Conservation (phyloP, 306 rosid species). For the Corylus americana region DNA sequence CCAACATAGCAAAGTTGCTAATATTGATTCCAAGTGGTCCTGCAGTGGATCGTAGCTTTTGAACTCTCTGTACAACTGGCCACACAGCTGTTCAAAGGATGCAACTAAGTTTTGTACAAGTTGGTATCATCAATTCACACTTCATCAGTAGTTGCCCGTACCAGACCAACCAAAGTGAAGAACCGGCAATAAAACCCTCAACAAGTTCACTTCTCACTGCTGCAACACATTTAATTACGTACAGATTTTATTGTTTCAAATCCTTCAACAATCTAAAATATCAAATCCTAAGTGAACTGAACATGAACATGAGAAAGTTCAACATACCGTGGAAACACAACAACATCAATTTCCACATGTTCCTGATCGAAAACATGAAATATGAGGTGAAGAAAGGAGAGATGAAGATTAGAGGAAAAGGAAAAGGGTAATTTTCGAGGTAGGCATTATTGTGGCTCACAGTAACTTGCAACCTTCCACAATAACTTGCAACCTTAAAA, state of each 20-base stretch:
- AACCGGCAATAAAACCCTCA: background rate
- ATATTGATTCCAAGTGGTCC: background rate
- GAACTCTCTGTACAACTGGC: background rate
- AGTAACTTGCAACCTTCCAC: too few relatives aligned
- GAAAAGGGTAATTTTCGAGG: too few relatives aligned
- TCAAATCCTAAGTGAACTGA: background rate
- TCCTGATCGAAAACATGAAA: background rate
- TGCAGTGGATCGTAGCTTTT: background rate
- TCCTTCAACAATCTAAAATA: background rate
- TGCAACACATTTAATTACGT: too few relatives aligned
- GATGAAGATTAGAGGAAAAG: too few relatives aligned
- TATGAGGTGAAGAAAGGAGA: too few relatives aligned
- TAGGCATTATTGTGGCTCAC: too few relatives aligned
- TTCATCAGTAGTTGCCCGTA: too few relatives aligned
- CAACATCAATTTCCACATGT: background rate
- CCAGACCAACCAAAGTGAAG: background rate
- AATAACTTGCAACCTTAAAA: too few relatives aligned
- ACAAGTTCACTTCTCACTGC: background rate
- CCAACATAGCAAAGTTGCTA: background rate
- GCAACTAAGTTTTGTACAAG: background rate
- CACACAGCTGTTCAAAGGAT: background rate
- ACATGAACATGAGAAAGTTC: background rate
- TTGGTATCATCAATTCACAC: background rate
- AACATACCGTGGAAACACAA: background rate
- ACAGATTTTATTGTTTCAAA: too few relatives aligned